phyloP scores from a whole-genome alignment of 495 filamentous ascomycete genomes.

The Hypoxylon trugodes region DNA sequence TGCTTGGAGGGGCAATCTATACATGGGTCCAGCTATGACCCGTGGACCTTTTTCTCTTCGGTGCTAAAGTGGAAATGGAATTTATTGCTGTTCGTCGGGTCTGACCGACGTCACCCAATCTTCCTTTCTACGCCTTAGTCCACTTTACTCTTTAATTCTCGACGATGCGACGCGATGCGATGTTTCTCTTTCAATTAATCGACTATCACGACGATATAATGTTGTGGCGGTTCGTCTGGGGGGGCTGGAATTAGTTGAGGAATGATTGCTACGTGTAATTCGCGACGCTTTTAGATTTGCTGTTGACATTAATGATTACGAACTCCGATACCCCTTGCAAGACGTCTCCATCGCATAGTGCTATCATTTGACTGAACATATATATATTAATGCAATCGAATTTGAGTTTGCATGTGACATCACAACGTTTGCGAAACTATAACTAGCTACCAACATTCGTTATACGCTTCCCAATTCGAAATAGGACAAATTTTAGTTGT shows the following conservation, averaged over 20 bases:
- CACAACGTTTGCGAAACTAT: too few species aligned
- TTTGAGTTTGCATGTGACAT: too few species aligned
- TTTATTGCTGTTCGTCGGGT: conserved; percentile 12
- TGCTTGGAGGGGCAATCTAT: conserved; percentile 22
- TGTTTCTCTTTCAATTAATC: conserved; percentile 6
- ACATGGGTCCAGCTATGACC: conserved; percentile 31
- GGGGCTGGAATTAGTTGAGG: conserved; percentile 18
- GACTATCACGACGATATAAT: not conserved
- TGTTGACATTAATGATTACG: conserved; percentile 35
- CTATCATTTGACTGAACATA: too few species aligned
- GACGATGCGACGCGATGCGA: conserved; percentile 1
- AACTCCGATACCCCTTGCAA: conserved; percentile 37
- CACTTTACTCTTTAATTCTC: conserved; percentile 21
- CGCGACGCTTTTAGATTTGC: conserved; percentile 26
- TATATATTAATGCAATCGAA: too few species aligned
- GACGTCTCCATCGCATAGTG: too few species aligned
- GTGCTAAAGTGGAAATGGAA: conserved; percentile 4
- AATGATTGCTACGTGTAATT: conserved; percentile 17
- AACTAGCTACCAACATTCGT: too few species aligned
- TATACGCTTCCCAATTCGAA: not conserved
- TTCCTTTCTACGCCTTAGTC: conserved; percentile 7
- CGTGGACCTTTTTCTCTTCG: conserved; percentile 5
- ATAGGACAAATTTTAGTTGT: too few species aligned
- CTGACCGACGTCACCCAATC: conserved; percentile 35
- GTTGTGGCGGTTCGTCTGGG: not conserved